phyloP scores from a whole-genome alignment of 208 protist species.

The Herpetomonas samuelpessoai region DNA sequence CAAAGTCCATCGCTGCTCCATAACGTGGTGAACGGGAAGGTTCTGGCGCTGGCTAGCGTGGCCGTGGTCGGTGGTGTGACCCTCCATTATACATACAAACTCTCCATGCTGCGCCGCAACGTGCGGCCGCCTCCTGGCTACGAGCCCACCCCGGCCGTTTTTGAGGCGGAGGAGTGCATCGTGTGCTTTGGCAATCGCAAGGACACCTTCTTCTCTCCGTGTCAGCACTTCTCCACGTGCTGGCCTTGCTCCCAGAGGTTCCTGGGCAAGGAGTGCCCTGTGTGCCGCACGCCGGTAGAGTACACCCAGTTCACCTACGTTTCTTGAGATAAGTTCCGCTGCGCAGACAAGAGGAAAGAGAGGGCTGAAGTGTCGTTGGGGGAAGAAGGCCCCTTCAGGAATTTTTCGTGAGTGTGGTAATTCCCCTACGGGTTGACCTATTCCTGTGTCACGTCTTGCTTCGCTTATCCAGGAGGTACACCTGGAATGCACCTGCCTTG shows the following conservation, averaged over 20 bases:
- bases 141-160: slow-evolving; percentile 34
- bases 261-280: slow-evolving; percentile 28
- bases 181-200: slow-evolving; percentile 57
- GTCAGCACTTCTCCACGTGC: slow-evolving; percentile 66
- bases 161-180: slow-evolving; percentile 65
- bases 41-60: slow-evolving; percentile 18
- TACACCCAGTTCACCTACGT: slow-evolving; percentile 60
- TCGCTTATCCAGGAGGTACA: no score
- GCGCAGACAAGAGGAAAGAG: not conserved
- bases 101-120: slow-evolving; percentile 5
- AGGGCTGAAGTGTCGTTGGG: no score
- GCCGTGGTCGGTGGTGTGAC: slow-evolving; percentile 18
- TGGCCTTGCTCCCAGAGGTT: slow-evolving; percentile 54
- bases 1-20: not conserved
- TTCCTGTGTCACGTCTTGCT: no score
- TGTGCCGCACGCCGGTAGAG: slow-evolving; percentile 36
- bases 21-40: slow-evolving; percentile 7
- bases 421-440: no score
- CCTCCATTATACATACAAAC: slow-evolving; percentile 23
- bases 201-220: slow-evolving; percentile 71
- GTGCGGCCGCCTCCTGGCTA: slow-evolving; percentile 42
- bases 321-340: slow-evolving; percentile 11
- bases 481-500: no score
- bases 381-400: no score
- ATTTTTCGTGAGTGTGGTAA: no score